Base-by-base conservation (phyloP, 2,329 filamentous ascomycete genomes). In the Penicillium sp. region DNA sequence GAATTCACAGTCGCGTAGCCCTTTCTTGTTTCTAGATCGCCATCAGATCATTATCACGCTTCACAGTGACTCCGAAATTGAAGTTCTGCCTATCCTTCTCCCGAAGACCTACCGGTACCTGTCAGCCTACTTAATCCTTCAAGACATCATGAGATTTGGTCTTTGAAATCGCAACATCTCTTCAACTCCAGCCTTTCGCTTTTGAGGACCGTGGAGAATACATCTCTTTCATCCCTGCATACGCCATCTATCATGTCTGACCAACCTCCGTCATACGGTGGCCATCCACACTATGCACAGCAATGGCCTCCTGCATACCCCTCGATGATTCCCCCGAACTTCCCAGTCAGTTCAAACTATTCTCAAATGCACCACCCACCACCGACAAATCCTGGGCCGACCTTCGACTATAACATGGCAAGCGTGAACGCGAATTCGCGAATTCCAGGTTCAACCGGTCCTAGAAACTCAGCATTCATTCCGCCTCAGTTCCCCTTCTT, bases 251-350 rank as follows among this genome's bases (percentile, higher is more conserved):
- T 51, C 48, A 81, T 81, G 79, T 77, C 79, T 48, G 74, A 78
- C 57, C 79, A 81, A 69, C 73, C 73, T 43, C 75, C 78, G 38
- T 68, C 76, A 16, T 80, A 77, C 62, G 76, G 76, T 57, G 71
- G 67, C 31, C 62, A 67, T 56, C 62, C 67, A 47, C 67, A 63
- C 57, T 72, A 75, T 56, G 64, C 70, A 46, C 71, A 66, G 46
- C 74, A 72, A 61, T 78, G 71, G 72, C 67, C 70, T 63, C 63
- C 67, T n/a, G 64, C 63, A 40, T 65, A 68, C 52, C 60, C 68
- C 42, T 58, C 70, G 18, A 66, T 68, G 56, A 58, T 69, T 13
- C 60, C 68, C 20, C 61, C 65, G 35, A 63, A 68, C 52, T 63
- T 68, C 18, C 58, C 65, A 11, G 66, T 68, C n/a, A 59, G 53